A percentile compares a stretch with the other conserved stretches of the same genome.
Evolutionary conservation across 306 rosid species (phyloP).

Genomic region (Gillenia trifoliata): DNA sequence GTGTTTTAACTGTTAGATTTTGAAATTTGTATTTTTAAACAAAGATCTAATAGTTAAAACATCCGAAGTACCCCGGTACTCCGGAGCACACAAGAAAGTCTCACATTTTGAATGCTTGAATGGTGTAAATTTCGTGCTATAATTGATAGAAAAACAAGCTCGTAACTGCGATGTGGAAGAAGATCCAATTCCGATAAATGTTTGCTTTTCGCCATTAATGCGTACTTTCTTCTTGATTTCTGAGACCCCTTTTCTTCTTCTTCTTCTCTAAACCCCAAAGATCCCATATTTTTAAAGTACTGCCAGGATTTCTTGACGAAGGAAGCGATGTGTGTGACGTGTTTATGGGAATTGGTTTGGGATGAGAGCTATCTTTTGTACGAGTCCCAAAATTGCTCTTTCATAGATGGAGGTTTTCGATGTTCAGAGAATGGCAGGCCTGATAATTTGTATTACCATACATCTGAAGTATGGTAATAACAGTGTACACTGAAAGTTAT

Average conservation of each 20-base stretch:
- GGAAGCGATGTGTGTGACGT: slow-evolving; percentile 51
- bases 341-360: slow-evolving; percentile 81
- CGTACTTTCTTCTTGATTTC: slow-evolving; percentile 12
- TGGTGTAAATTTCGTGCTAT: not conserved
- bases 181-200: slow-evolving; percentile 1
- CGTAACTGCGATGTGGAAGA: not conserved
- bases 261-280: too few species aligned
- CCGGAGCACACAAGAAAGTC: too few species aligned
- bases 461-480: not conserved
- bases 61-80: too few species aligned
- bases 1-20: too few species aligned
- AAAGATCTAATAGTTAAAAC: too few species aligned
- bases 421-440: slow-evolving; percentile 74
- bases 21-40: too few species aligned
- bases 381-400: slow-evolving; percentile 52
- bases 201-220: slow-evolving; percentile 18
- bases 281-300: slow-evolving; percentile 25
- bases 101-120: not conserved
- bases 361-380: slow-evolving; percentile 78
- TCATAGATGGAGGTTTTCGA: slow-evolving; percentile 69
- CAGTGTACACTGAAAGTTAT: not conserved
- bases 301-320: slow-evolving; percentile 39
- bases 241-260: slow-evolving; percentile 14
- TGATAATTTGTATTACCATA: slow-evolving; percentile 37
- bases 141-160: not conserved